Evolutionary conservation across 2,329 filamentous ascomycete species (phyloP).

Genomic region (Penicillium rolfsii): DNA sequence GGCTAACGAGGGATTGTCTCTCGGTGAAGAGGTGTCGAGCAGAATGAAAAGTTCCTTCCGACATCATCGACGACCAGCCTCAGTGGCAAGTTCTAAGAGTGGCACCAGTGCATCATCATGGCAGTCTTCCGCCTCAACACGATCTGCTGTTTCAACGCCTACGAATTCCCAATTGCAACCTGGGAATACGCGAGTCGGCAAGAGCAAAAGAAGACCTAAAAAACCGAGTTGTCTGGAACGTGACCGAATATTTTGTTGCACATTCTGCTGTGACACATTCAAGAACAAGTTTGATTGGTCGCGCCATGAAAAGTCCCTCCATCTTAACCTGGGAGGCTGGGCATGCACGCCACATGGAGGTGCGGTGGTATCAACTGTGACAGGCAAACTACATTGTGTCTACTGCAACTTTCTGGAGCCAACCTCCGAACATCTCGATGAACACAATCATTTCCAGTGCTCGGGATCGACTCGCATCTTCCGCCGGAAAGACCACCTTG

Average conservation of each 20-base stretch:
- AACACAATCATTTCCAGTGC: constrained; percentile 54
- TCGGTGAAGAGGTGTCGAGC: background rate
- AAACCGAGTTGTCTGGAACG: background rate
- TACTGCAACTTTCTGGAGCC: constrained; percentile 55
- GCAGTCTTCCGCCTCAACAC: constrained; percentile 6
- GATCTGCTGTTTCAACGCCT: background rate
- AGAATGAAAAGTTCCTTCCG: constrained; percentile 2
- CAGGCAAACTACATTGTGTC: constrained; percentile 42
- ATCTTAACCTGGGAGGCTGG: constrained; percentile 29
- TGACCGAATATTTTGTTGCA: constrained; percentile 24
- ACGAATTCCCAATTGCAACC: background rate
- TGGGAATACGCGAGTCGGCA: background rate
- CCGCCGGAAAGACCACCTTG: constrained; percentile 58
- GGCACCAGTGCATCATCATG: constrained; percentile 7
- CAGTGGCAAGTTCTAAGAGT: constrained; percentile 5
- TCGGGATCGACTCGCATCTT: constrained; percentile 53
- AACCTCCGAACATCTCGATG: constrained; percentile 50
- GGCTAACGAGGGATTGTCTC: background rate
- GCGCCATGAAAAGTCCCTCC: constrained; percentile 31
- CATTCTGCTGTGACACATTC: constrained; percentile 33
- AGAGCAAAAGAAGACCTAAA: constrained; percentile 2
- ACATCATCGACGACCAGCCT: constrained; percentile 13
- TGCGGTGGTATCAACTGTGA: constrained; percentile 7
- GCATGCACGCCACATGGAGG: constrained; percentile 25
- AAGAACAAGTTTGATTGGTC: constrained; percentile 32